Conservation (phyloP, 495 filamentous ascomycete genomes). For the Copromyces sp. region DNA sequence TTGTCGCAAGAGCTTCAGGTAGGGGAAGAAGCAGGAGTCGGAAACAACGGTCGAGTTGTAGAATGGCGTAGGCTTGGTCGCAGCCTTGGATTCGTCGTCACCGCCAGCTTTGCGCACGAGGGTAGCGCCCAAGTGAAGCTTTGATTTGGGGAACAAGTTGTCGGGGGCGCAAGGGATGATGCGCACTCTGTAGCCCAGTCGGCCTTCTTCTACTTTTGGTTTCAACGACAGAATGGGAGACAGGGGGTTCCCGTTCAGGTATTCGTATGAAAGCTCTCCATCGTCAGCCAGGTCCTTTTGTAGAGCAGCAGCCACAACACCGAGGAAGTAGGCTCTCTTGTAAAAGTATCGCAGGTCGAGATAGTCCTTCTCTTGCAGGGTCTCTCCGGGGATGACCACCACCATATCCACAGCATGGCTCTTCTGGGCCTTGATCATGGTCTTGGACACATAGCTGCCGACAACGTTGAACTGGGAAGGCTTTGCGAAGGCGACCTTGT, state of each 20-base stretch:
- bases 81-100: slow-evolving; percentile 24
- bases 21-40: slow-evolving; percentile 62
- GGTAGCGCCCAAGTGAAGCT: slow-evolving; percentile 59
- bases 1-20: slow-evolving; percentile 60
- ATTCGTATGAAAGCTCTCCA: slow-evolving; percentile 51
- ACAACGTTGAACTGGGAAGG: slow-evolving; percentile 77
- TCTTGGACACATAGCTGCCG: slow-evolving; percentile 76
- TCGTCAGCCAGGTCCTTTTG: slow-evolving; percentile 41
- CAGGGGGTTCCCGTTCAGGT: slow-evolving; percentile 66
- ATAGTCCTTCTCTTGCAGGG: slow-evolving; percentile 93
- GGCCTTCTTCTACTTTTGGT: slow-evolving; percentile 10
- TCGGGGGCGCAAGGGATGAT: slow-evolving; percentile 65
- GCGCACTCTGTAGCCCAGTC: slow-evolving; percentile 51
- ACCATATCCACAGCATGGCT: slow-evolving; percentile 64
- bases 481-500: slow-evolving; percentile 65
- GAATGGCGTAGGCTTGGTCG: slow-evolving; percentile 55
- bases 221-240: slow-evolving; percentile 59
- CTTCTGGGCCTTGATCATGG: slow-evolving; percentile 50
- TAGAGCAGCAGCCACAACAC: slow-evolving; percentile 62
- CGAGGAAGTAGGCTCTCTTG: slow-evolving; percentile 86
- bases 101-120: slow-evolving; percentile 47
- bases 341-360: slow-evolving; percentile 89
- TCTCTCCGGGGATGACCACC: slow-evolving; percentile 64
- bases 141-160: slow-evolving; percentile 53
- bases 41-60: slow-evolving; percentile 81